Conservation (phyloP, 768 basidiomycete genomes). For the Coprinellus micaceus region DNA sequence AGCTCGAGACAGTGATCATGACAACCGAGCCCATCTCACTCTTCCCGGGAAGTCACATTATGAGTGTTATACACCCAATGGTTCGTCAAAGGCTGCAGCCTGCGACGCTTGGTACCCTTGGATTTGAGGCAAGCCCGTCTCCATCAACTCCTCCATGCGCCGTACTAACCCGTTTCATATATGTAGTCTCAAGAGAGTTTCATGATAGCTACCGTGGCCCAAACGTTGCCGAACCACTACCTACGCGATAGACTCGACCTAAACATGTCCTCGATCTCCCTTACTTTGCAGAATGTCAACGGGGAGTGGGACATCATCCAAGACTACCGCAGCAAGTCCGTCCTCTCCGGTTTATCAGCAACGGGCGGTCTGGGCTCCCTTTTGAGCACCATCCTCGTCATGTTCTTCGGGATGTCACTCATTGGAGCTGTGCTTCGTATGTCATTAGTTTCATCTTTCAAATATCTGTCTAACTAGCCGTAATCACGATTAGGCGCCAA, state of each 20-base stretch:
- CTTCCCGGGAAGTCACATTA: too few relatives aligned
- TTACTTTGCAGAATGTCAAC: neutral
- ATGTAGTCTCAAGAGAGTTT: too few relatives aligned
- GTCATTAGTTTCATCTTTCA: neutral
- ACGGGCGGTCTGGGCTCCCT: neutral
- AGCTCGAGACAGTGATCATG: too few relatives aligned
- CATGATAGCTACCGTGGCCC: too few relatives aligned
- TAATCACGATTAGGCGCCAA: neutral
- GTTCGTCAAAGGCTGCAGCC: too few relatives aligned
- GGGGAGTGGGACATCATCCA: neutral
- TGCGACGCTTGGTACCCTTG: too few relatives aligned
- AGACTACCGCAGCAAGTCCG: neutral
- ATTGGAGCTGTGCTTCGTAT: neutral
- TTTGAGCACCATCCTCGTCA: neutral
- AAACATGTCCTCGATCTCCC: neutral
- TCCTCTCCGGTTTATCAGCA: neutral
- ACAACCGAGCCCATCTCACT: too few relatives aligned
- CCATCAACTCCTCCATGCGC: too few relatives aligned
- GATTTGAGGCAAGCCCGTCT: too few relatives aligned
- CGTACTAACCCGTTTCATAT: too few relatives aligned
- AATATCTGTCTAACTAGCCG: neutral
- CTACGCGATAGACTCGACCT: neutral
- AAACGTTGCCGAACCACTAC: too few relatives aligned
- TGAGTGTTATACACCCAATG: too few relatives aligned
- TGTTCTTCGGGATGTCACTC: neutral